Percentiles rank a stretch among this genome's conserved stretches.
phyloP scores from a whole-genome alignment of 805 yeast species.

The Tetrapisispora nanseiensis region DNA sequence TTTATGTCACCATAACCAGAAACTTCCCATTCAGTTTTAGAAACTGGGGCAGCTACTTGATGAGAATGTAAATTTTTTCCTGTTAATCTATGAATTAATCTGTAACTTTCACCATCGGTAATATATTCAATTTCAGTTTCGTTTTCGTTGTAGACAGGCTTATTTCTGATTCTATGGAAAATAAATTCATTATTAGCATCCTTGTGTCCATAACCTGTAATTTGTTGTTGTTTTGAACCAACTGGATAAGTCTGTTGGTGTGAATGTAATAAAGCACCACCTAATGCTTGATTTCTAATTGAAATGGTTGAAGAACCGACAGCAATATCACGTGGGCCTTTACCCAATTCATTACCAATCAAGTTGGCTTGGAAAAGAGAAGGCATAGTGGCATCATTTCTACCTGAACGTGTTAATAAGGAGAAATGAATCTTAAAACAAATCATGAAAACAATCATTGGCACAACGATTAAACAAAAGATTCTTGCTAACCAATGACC shows the following conservation, averaged over 20 bases:
- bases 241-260: conserved; percentile 80
- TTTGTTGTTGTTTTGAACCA: conserved; percentile 89
- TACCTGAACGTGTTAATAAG: conserved; percentile 60
- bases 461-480: conserved; percentile 53
- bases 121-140: conserved; percentile 32
- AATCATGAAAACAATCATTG: conserved; percentile 50
- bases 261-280: conserved; percentile 77
- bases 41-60: conserved; percentile 62
- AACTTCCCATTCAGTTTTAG: conserved; percentile 64
- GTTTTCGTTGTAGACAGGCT: conserved; percentile 19
- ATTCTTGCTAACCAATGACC: conserved; percentile 62
- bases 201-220: conserved; percentile 84
- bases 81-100: conserved; percentile 63
- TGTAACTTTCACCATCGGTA: conserved; percentile 53
- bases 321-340: conserved; percentile 64
- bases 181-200: conserved; percentile 81
- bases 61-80: conserved; percentile 80
- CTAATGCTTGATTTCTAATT: conserved; percentile 55
- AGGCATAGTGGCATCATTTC: conserved; percentile 76
- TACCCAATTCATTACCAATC: conserved; percentile 50
- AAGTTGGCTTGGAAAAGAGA: conserved; percentile 75
- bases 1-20: conserved; percentile 73
- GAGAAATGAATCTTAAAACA: conserved; percentile 71
- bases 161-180: conserved; percentile 49
- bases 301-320: conserved; percentile 44